Evolutionary conservation across 768 basidiomycete species (phyloP).

Genomic region (Lentinus brumalis): DNA sequence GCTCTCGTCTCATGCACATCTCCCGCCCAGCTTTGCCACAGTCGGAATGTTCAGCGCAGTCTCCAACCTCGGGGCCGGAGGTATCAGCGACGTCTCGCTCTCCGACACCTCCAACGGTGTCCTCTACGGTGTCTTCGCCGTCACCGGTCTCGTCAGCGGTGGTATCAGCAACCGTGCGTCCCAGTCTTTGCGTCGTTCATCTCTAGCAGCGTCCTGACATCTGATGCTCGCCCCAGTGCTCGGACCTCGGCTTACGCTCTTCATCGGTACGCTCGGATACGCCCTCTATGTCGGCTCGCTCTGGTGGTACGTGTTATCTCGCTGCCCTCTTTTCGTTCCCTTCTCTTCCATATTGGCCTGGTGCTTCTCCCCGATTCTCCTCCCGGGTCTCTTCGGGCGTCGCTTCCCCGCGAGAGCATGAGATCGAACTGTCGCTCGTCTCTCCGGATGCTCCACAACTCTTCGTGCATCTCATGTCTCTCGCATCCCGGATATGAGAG

Average conservation of each 20-base stretch:
- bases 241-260: slow-evolving; percentile 52
- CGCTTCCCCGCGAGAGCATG: too few relatives aligned
- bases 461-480: too few relatives aligned
- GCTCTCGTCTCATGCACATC: neutral
- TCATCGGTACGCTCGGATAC: slow-evolving; percentile 54
- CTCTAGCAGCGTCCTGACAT: neutral
- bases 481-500: too few relatives aligned
- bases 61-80: slow-evolving; percentile 41
- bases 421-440: too few relatives aligned
- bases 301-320: slow-evolving; percentile 39
- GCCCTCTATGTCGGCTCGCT: slow-evolving; percentile 50
- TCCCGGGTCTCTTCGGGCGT: neutral
- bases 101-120: slow-evolving; percentile 44
- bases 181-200: slow-evolving; percentile 1
- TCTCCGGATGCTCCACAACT: too few relatives aligned
- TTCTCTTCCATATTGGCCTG: neutral
- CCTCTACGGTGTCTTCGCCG: slow-evolving; percentile 45
- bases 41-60: slow-evolving; percentile 44
- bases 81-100: slow-evolving; percentile 40
- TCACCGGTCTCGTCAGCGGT: slow-evolving; percentile 44
- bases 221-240: slow-evolving; percentile 33
- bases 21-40: slow-evolving; percentile 33
- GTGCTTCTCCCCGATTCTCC: neutral
- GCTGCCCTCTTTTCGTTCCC: neutral
- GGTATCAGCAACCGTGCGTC: slow-evolving; percentile 37